phyloP scores from a whole-genome alignment of 305 asterid genomes.

The Salvia sclarea region DNA sequence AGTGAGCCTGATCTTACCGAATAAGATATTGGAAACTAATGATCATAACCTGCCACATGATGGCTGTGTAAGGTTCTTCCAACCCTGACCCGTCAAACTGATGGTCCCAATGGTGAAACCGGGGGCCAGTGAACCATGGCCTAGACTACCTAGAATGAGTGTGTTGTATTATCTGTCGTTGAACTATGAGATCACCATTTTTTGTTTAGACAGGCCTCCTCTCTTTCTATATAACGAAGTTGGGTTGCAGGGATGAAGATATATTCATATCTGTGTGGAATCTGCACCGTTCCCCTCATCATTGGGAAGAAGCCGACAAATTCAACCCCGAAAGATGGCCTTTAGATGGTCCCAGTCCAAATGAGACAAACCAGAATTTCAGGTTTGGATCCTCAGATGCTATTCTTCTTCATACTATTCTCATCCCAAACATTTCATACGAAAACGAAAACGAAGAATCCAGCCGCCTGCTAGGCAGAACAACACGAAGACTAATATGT shows the following conservation, averaged over 20 bases:
- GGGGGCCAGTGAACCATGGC: neutral
- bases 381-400: constrained; percentile 48
- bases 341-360: constrained; percentile 94
- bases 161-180: neutral
- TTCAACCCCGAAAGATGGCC: constrained; percentile 99
- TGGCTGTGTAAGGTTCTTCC: neutral
- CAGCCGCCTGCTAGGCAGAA: neutral
- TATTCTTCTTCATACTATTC: neutral
- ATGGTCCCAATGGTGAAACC: neutral
- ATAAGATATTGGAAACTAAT: neutral
- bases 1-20: neutral
- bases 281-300: constrained; percentile 80
- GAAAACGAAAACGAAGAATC: neutral
- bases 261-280: constrained; percentile 96
- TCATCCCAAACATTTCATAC: neutral
- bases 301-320: constrained; percentile 86
- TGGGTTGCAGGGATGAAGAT: constrained; percentile 77
- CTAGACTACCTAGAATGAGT: neutral
- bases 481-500: neutral
- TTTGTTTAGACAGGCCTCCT: neutral
- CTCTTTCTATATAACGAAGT: neutral
- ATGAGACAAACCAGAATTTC: constrained; percentile 94
- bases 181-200: neutral
- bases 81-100: neutral
- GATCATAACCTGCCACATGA: neutral